phyloP scores from a whole-genome alignment of 495 filamentous ascomycete genomes.

The Lasiosphaeris hirsuta region DNA sequence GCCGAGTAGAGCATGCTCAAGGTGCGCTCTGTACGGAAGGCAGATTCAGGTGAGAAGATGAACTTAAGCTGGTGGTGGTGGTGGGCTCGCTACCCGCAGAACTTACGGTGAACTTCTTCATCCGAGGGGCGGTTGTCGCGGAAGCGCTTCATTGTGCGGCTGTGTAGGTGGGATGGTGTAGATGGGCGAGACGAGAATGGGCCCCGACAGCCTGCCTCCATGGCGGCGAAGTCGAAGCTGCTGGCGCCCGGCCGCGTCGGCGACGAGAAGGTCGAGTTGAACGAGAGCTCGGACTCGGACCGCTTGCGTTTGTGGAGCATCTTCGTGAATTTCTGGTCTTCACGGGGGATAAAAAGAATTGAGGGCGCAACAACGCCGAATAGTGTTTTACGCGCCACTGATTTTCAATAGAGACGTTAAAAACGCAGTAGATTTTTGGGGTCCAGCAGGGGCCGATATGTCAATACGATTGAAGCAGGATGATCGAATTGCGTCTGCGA shows the following conservation, averaged over 20 bases:
- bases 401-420: too few species aligned
- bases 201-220: constrained; percentile 19
- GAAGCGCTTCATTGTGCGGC: constrained; percentile 49
- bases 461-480: too few species aligned
- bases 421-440: too few species aligned
- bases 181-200: constrained; percentile 20
- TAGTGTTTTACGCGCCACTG: too few species aligned
- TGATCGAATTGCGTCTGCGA: too few species aligned
- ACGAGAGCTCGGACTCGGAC: constrained; percentile 48
- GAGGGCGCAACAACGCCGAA: too few species aligned
- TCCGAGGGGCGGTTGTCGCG: constrained; percentile 50
- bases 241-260: constrained; percentile 24
- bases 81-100: background rate
- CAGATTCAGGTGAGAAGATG: background rate
- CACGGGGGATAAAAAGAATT: too few species aligned
- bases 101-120: constrained; percentile 46
- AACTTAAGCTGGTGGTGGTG: too few species aligned
- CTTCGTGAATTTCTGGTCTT: constrained; percentile 9
- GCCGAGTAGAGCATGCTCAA: constrained; percentile 45
- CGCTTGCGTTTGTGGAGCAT: constrained; percentile 52
- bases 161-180: constrained; percentile 33
- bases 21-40: constrained; percentile 39
- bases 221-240: constrained; percentile 27
- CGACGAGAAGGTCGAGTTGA: constrained; percentile 37
- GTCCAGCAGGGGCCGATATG: too few species aligned